Evolutionary conservation across 140 eudicot genomes (phyloP).

Genomic region (Bidens hawaiensis): DNA sequence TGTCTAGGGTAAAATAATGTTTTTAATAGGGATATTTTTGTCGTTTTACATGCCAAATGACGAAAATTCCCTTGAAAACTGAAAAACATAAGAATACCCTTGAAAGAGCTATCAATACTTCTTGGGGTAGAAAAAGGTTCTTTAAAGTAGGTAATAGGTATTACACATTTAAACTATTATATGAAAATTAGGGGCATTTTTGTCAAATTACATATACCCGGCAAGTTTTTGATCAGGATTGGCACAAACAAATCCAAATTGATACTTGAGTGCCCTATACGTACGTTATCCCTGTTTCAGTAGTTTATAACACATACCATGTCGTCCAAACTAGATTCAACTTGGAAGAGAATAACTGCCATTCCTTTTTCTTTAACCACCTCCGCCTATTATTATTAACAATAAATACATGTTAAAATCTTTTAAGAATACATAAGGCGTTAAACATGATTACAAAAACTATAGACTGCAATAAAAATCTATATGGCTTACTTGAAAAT

Average conservation of each 20-base stretch:
- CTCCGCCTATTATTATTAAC: conserved; percentile 46
- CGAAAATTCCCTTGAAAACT: no score
- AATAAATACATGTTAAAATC: not conserved
- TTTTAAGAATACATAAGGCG: not conserved
- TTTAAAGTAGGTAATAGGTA: no score
- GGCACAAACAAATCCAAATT: not conserved
- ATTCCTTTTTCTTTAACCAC: conserved; percentile 56
- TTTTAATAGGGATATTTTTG: no score
- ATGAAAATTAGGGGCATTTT: not conserved
- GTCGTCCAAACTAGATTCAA: conserved; percentile 68
- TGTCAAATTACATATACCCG: not conserved
- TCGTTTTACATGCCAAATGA: no score
- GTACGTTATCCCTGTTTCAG: not conserved
- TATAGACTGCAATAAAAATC: not conserved
- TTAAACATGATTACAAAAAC: not conserved
- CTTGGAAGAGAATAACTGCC: conserved; percentile 76
- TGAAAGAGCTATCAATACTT: no score
- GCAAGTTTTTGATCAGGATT: not conserved
- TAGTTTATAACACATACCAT: conserved; percentile 50
- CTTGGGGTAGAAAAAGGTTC: no score
- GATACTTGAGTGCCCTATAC: no score
- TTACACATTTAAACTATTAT: not conserved
- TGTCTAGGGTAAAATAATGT: no score
- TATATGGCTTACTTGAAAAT: not conserved
- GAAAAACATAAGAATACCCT: no score